Conservation (phyloP, 371 early-diverging fungal species). For the Batkoa obscura region DNA sequence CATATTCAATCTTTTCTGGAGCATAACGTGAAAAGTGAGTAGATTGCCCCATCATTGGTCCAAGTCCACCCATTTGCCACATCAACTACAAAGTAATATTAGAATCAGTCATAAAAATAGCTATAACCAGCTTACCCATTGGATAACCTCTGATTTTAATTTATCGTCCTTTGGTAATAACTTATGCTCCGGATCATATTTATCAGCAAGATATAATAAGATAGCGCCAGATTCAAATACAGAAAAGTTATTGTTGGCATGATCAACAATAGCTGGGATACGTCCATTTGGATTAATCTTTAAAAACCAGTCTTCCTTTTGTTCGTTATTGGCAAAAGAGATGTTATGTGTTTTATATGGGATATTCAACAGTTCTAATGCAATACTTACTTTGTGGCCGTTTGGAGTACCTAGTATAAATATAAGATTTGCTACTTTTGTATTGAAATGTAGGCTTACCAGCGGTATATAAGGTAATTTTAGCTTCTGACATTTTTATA, state of each 20-base stretch:
- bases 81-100: too few relatives aligned
- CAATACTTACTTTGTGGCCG: conserved; percentile 17
- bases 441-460: neutral
- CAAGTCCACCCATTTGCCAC: conserved; percentile 21
- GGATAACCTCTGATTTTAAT: conserved; percentile 17
- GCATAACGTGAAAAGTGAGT: conserved; percentile 22
- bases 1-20: conserved; percentile 24
- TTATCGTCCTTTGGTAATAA: conserved; percentile 19
- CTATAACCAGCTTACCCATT: conserved; percentile 10
- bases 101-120: neutral
- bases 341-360: conserved; percentile 14
- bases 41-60: conserved; percentile 14
- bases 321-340: conserved; percentile 17
- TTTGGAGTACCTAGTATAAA: conserved; percentile 7
- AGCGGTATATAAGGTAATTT: conserved; percentile 6
- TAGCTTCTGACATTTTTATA: conserved; percentile 5
- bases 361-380: conserved; percentile 20
- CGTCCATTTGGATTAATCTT: conserved; percentile 31
- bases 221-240: conserved; percentile 32
- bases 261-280: conserved; percentile 21
- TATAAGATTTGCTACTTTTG: neutral
- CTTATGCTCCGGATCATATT: conserved; percentile 23
- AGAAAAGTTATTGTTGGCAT: conserved; percentile 17
- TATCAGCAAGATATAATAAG: conserved; percentile 24
- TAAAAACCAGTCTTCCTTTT: conserved; percentile 26